Base-by-base conservation (phyloP, 192 early-diverging fungal species). In the Radiomyces spectabilis region DNA sequence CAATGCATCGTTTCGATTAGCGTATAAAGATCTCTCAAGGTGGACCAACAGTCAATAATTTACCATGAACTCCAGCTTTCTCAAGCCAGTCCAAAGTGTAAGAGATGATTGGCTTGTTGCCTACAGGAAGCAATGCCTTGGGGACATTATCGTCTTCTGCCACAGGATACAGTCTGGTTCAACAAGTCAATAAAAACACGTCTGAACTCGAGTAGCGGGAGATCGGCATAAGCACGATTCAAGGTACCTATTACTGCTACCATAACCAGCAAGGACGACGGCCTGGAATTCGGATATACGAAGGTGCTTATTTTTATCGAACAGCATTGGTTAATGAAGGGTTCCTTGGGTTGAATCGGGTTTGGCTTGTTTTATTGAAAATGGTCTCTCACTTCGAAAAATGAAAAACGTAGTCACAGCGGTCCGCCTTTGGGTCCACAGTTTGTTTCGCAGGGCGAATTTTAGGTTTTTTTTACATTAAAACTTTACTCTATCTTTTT, bases 51-150 rank as follows among this genome's bases (percentile, higher is more conserved):
- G n/a, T 29, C 22, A 16, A 40, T 35, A 41, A n/a, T 18, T 59
- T 52, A 68, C 65, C 65, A 52, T 41, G 41, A 39, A 94, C 81
- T 47, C 84, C 84, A 12, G 93, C 89, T 33, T 75, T 72, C 62
- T 97, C 93, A 3, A 99, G 77, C 95, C 97, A 98, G 51, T 95
- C 82, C 38, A 99, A 73, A 19, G 85, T 83, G 62, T 99, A 94
- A 59, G 85, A 83, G 57, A 99, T 82, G 84, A 98, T 91, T 45
- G 97, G 97, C 63, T 87, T 86, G 64, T 95, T 95, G 1, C 87
- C 94, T 32, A 98, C 73, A 3, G 97, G 97, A 30, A 99, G 76
- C 37, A 95, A 77, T 2, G 94, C 94, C 68, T 99, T 97, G 41
- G 97, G 93, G 58, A 87, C 65, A 64, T 82, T 88, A 39, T 83